Evolutionary conservation across 306 rosid species (phyloP), one percentile per base, ranked within the genome.

Genomic region (Acacia melanoxylon): DNA sequence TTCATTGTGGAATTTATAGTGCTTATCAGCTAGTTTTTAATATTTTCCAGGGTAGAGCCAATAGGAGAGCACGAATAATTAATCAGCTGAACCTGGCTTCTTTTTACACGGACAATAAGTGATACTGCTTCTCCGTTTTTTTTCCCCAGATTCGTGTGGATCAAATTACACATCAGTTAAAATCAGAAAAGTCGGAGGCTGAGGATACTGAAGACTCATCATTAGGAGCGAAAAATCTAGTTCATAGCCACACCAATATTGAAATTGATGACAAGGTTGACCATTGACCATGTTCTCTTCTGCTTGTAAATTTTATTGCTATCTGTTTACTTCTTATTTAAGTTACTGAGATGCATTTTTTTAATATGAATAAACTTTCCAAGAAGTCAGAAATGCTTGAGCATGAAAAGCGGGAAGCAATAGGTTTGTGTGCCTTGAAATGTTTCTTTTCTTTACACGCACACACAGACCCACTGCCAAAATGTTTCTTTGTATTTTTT

Each of bases 381-480:
- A 82, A 85, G 93, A 82, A 75, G 71, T 79, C 75, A 24, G 94
- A 92, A 87, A 83, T 88, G 72, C 93, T 95, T 76, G 92, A 92
- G 84, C 89, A 90, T 72, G 97, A 95, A 91, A 92, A 91, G 91
- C 85, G 90, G 59, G 97, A 92, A 89, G 88, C 81, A 80, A 89
- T 95, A 86, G 98, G 98, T 95, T 72, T 33, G 87, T 84, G 71
- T 80, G 68, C 81, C 74, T 63, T 88, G 24, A 67, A 78, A 71
- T 88, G 22, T 80, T 41, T 76, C 31, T 69, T 79, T 68, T 42
- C 44, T 52, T 80, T 66, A 10, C 67, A 12, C 9, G 13, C 1
- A 0, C 67, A 61, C 15, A 8, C 31, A 58, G 15, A 54, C 10
- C 5, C 67, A 61, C 19, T 69, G 10, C 7, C 4, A 6, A 44